Evolutionary conservation across 805 yeast species (phyloP).

Genomic region (Candida ulmi): DNA sequence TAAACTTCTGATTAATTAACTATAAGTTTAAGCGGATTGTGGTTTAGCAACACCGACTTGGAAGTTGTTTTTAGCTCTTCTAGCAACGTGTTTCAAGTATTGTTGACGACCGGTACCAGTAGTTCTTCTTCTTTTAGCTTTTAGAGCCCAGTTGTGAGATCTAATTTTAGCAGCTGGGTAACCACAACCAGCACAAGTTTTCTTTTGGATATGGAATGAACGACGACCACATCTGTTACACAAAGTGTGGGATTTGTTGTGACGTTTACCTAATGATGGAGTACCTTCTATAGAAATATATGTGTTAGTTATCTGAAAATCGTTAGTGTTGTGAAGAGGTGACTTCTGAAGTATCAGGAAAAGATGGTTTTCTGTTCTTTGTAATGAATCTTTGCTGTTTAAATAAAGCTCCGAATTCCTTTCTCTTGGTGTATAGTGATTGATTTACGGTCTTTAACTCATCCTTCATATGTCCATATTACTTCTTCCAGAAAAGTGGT

Average conservation of each 20-base stretch:
- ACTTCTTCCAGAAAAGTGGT: no score
- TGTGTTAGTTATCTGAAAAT: slow-evolving; percentile 27
- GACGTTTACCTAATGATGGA: slow-evolving; percentile 99
- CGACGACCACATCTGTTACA: slow-evolving; percentile 99
- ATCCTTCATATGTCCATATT: no score
- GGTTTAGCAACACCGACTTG: slow-evolving; percentile 78
- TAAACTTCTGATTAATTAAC: slow-evolving; percentile 1
- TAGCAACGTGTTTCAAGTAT: slow-evolving; percentile 92
- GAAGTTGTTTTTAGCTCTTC: slow-evolving; percentile 99
- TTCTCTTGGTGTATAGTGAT: no score
- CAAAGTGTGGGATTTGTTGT: slow-evolving; percentile 98
- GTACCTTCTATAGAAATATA: slow-evolving; percentile 75
- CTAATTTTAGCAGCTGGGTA: slow-evolving; percentile 99
- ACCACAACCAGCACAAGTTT: slow-evolving; percentile 98
- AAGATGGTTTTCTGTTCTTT: no score
- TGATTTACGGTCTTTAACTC: no score
- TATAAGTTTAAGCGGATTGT: slow-evolving; percentile 50
- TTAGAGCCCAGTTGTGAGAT: slow-evolving; percentile 98
- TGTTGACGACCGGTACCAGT: slow-evolving; percentile 99
- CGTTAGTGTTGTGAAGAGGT: no score
- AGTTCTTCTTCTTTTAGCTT: slow-evolving; percentile 99
- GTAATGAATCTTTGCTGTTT: no score
- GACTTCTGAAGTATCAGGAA: no score
- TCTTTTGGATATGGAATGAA: slow-evolving; percentile 98
- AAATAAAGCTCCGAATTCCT: no score